Evolutionary conservation across 2,329 filamentous ascomycete genomes (phyloP).

Genomic region (Emmonsia crescens): DNA sequence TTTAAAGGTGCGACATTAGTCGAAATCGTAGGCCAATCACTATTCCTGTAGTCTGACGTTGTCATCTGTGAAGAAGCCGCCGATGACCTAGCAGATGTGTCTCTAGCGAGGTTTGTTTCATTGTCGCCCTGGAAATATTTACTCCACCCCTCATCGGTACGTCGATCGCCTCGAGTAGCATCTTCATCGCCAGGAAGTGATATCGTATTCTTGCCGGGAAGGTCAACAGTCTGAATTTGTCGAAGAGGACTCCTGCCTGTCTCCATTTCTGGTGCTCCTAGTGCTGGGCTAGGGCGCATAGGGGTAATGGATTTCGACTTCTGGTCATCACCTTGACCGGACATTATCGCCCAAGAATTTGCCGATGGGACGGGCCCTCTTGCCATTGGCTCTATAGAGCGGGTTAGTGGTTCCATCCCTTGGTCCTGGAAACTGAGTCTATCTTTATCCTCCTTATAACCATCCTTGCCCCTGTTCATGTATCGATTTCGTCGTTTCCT

Average conservation of each 20-base stretch:
- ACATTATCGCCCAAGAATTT: constrained; percentile 32
- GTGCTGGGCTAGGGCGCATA: not conserved
- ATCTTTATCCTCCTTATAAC: constrained; percentile 47
- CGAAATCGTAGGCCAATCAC: constrained; percentile 30
- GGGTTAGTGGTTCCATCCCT: constrained; percentile 34
- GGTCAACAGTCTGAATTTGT: constrained; percentile 5
- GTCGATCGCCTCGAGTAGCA: constrained; percentile 24
- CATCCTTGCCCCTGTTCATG: constrained; percentile 32
- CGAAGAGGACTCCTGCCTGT: constrained; percentile 11
- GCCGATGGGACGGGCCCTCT: constrained; percentile 32
- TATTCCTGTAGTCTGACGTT: constrained; percentile 28
- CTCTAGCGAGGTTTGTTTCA: constrained; percentile 17
- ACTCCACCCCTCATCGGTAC: constrained; percentile 39
- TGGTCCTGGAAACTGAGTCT: constrained; percentile 36
- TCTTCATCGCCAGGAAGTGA: constrained; percentile 12
- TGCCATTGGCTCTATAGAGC: constrained; percentile 35
- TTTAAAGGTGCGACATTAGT: constrained; percentile 25
- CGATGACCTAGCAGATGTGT: constrained; percentile 18
- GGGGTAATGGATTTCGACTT: not conserved
- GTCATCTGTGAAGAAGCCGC: constrained; percentile 17
- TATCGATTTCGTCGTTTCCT: constrained; percentile 9
- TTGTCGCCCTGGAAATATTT: constrained; percentile 37
- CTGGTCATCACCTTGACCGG: constrained; percentile 19
- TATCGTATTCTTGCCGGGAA: constrained; percentile 14
- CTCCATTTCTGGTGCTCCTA: not conserved